phyloP scores from a whole-genome alignment of 345 rosid species.

The Populus euphratica region DNA sequence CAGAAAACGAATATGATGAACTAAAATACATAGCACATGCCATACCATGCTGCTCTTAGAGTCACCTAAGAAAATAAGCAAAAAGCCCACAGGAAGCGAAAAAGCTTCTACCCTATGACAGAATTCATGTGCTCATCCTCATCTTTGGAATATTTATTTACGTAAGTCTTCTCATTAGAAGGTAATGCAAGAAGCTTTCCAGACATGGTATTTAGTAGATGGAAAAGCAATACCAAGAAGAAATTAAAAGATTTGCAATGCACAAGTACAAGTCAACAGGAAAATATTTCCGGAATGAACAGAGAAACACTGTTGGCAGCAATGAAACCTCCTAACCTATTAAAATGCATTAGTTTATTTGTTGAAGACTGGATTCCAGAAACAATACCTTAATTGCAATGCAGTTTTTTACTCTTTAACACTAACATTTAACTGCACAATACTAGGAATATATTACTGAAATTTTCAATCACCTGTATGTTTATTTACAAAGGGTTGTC shows the following conservation, averaged over 20 bases:
- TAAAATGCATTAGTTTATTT: neutral
- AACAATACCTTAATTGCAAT: neutral
- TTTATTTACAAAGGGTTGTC: neutral
- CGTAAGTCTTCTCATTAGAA: neutral
- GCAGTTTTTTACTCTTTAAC: neutral
- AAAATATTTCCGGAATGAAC: neutral
- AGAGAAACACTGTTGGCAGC: too few species aligned
- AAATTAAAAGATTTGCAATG: neutral
- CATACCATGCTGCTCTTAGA: too few species aligned
- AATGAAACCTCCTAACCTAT: neutral
- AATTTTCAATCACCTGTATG: neutral
- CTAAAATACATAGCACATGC: too few species aligned
- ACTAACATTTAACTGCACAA: neutral
- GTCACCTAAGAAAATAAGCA: too few species aligned
- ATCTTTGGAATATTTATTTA: too few species aligned
- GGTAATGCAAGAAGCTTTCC: neutral
- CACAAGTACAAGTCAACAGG: neutral
- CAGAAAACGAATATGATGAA: too few species aligned
- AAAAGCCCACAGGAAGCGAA: too few species aligned
- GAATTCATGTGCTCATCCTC: too few species aligned
- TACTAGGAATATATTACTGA: neutral
- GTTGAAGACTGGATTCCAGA: too few species aligned
- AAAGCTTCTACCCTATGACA: too few species aligned
- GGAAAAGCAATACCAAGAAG: neutral
- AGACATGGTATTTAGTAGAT: neutral